phyloP scores from a whole-genome alignment of 306 rosid genomes.

The Sphenostylis stenocarpa region DNA sequence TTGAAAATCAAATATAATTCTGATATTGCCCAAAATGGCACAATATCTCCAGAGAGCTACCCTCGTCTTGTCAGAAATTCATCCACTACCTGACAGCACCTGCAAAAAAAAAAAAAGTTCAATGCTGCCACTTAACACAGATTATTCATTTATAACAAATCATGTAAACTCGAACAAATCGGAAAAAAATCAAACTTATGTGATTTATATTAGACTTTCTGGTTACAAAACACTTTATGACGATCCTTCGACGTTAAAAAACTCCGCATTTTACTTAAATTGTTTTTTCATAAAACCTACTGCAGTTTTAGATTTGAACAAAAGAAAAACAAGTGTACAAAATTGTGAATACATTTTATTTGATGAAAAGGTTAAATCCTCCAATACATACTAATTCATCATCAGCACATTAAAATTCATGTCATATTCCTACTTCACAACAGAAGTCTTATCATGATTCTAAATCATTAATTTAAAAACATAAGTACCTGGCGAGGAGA shows the following conservation, averaged over 20 bases:
- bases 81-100: conserved; percentile 65
- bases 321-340: not conserved
- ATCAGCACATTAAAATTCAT: not conserved
- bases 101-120: conserved; percentile 38
- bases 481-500: conserved; percentile 73
- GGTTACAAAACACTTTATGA: not conserved
- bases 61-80: conserved; percentile 20
- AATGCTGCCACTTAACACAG: not conserved
- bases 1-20: not conserved
- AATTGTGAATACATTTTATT: not conserved
- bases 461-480: not conserved
- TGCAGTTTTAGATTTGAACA: not conserved
- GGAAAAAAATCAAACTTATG: too few species aligned
- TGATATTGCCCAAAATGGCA: conserved; percentile 4
- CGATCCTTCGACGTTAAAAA: not conserved
- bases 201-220: not conserved
- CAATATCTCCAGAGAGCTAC: not conserved
- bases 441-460: not conserved
- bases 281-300: not conserved
- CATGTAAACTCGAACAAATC: not conserved
- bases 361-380: conserved; percentile 4
- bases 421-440: not conserved
- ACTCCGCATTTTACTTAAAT: not conserved
- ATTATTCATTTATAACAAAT: not conserved
- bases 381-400: not conserved